Conservation (phyloP, 768 basidiomycete genomes). For the Calocera cornea region DNA sequence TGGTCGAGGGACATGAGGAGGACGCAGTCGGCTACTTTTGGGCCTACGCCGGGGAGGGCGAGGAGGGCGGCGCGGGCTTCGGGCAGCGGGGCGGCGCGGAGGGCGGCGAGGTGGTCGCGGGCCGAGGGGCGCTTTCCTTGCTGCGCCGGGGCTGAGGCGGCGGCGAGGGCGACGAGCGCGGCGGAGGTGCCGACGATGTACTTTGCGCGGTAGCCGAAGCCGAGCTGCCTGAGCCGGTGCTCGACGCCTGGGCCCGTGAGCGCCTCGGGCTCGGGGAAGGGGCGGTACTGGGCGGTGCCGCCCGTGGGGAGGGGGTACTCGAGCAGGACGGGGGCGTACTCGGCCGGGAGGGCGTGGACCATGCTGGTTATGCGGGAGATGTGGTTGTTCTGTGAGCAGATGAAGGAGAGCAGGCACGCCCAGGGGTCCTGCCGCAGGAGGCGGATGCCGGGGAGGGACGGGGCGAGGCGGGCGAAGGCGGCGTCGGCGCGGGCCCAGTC, state of each 20-base stretch:
- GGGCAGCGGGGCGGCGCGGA: conserved; percentile 38
- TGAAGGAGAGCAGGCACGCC: conserved; percentile 95
- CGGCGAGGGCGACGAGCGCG: conserved; percentile 44
- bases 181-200: conserved; percentile 75
- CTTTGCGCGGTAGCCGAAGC: conserved; percentile 90
- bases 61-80: conserved; percentile 64
- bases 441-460: conserved; percentile 61
- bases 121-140: conserved; percentile 23
- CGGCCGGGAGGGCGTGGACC: conserved; percentile 66
- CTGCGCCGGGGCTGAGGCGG: too few species aligned
- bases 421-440: conserved; percentile 88
- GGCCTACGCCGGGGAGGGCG: conserved; percentile 78
- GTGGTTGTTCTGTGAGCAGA: conserved; percentile 96
- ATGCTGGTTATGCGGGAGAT: conserved; percentile 89
- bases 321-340: conserved; percentile 60
- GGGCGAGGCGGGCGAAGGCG: conserved; percentile 49
- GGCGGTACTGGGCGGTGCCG: conserved; percentile 43
- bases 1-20: conserved; percentile 87
- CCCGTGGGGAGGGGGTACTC: conserved; percentile 21
- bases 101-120: conserved; percentile 44
- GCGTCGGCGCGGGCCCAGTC: conserved; percentile 63
- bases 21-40: conserved; percentile 94
- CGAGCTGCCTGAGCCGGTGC: conserved; percentile 55
- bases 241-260: conserved; percentile 49
- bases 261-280: conserved; percentile 69